Evolutionary conservation across 2,329 filamentous ascomycete species (phyloP), one percentile per base, ranked within the genome.

Genomic region (Cladosporium colombiae): DNA sequence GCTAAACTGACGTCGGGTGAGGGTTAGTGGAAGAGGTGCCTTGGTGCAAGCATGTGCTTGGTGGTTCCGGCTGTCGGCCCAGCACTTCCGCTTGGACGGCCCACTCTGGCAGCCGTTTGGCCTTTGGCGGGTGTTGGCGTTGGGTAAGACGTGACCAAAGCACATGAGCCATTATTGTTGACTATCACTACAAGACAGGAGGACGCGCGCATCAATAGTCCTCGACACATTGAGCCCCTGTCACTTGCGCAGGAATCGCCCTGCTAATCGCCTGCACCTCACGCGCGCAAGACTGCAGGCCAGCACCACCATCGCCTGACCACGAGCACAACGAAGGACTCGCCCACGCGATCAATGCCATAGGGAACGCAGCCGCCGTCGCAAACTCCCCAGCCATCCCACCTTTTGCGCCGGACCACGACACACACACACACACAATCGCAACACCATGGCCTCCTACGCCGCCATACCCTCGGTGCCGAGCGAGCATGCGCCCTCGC

Each of bases 361-460:
- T 55, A 7, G 13, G 55, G 33, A 49, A 55, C n/a, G 46, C 60
- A 18, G 16, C 21, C 21, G 14, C 29, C 60, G 27, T 21, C 29
- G 52, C 60, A 49, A 52, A 25, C 49, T 13, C 46, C 46, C 40
- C 33, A 33, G 31, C 18, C 55, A n/a, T 35, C 14, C 44, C 25
- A 33, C 18, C 25, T 27, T 11, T 50, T 53, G 31, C 59, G 46
- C 59, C 44, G 59, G 59, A 53, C 21, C 5, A 29, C 50, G 29
- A 53, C 8, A 63, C 33, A 23, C 25, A 55, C 29, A 29, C 27
- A 29, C 33, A 23, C 25, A 56, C 29, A 44, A 23, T 27, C 53
- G 14, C 46, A 29, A 40, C 46, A 46, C 55, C 66, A 83, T 83
- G 81, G 78, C 80, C 59, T 79, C 77, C 68, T 83, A 83, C 74